These are phyloP conservation scores for Sporothrix schenckii DNA, from an alignment of 2,329 filamentous ascomycete species.

Conservation along the genomic window DNA sequence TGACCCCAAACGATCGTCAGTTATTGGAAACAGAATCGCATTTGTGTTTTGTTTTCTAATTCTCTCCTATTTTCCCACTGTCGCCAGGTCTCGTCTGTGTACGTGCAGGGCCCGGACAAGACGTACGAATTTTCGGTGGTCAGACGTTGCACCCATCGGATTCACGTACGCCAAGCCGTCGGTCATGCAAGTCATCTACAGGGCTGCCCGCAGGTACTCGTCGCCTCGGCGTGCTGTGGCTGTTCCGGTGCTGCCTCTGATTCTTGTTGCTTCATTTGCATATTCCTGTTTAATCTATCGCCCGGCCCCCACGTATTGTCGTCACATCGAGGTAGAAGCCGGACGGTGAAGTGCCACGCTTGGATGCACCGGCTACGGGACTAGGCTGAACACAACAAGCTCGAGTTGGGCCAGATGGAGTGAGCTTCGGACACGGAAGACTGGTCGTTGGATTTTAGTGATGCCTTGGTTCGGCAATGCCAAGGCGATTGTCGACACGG, in stretches of 20 bases:
- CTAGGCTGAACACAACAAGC: background rate
- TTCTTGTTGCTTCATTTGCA: background rate
- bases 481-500: background rate
- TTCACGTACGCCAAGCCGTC: background rate
- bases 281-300: background rate
- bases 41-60: background rate
- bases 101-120: background rate
- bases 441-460: no score
- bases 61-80: background rate
- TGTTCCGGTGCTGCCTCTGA: no score
- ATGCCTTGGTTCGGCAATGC: no score
- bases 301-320: background rate
- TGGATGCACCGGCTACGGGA: background rate
- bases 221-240: no score
- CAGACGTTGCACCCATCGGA: slow-evolving; percentile 11
- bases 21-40: background rate
- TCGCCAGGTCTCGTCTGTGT: background rate
- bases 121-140: background rate
- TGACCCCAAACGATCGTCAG: slow-evolving; percentile 2
- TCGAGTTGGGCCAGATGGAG: no score
- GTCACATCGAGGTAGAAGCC: background rate
- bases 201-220: background rate
- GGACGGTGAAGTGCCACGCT: background rate
- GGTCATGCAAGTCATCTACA: slow-evolving; percentile 18
- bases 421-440: no score